These are phyloP conservation scores for Candida pseudoviswanathii DNA, from an alignment of 1,139 yeast species.

Conservation along the genomic window DNA sequence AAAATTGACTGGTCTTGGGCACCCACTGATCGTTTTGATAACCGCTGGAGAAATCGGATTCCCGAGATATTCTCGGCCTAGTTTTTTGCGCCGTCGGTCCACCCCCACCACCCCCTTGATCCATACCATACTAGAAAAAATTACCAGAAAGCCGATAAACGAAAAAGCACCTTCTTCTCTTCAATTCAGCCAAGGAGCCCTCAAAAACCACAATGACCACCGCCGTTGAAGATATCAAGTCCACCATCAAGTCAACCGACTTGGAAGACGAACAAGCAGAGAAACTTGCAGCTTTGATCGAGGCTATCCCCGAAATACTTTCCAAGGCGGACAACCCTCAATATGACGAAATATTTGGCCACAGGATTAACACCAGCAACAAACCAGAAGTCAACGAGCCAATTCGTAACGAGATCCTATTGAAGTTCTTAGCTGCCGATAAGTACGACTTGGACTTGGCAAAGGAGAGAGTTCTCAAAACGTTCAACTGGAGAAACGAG, in stretches of 20 bases:
- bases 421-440: slow-evolving; percentile 72
- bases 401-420: slow-evolving; percentile 55
- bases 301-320: slow-evolving; percentile 26
- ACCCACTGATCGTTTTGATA: no score
- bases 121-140: no score
- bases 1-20: no score
- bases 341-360: slow-evolving; percentile 80
- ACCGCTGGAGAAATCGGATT: no score
- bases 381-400: slow-evolving; percentile 48
- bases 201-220: background rate
- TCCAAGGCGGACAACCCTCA: slow-evolving; percentile 39
- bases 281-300: slow-evolving; percentile 23
- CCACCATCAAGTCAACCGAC: slow-evolving; percentile 15
- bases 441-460: slow-evolving; percentile 55
- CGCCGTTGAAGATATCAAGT: slow-evolving; percentile 9
- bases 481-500: slow-evolving; percentile 76
- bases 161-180: no score
- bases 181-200: no score
- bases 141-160: no score
- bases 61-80: no score
- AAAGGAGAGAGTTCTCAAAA: slow-evolving; percentile 50
- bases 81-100: no score
- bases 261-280: slow-evolving; percentile 17
- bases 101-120: no score
- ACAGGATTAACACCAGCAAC: slow-evolving; percentile 52